These are phyloP conservation scores for Cucurbita ficifolia DNA, from an alignment of 306 rosid genomes.

Conservation along the genomic window DNA sequence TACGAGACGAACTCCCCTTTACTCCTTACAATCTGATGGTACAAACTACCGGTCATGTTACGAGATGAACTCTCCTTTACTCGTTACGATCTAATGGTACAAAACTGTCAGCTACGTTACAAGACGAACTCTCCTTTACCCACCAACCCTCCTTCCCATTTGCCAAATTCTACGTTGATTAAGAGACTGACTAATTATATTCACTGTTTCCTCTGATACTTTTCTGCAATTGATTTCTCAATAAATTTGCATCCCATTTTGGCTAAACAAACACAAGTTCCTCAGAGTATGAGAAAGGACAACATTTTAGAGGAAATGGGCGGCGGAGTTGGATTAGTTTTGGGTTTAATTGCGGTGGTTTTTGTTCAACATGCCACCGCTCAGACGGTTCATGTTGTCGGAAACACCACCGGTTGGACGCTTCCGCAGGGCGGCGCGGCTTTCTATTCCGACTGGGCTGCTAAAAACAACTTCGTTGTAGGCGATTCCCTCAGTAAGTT, in stretches of 20 bases:
- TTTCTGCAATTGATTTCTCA: background rate
- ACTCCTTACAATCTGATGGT: no score
- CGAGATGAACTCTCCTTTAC: no score
- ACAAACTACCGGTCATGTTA: no score
- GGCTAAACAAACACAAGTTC: background rate
- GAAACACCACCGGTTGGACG: slow-evolving; percentile 20
- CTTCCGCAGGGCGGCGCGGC: background rate
- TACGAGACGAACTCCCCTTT: no score
- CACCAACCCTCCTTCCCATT: background rate
- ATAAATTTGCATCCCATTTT: background rate
- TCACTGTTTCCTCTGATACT: no score
- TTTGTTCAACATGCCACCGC: slow-evolving; percentile 7
- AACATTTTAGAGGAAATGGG: background rate
- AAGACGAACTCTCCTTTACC: no score
- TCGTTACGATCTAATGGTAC: no score
- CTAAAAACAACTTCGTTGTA: background rate
- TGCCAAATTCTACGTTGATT: background rate
- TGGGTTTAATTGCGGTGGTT: slow-evolving; percentile 1
- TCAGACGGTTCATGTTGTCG: slow-evolving; percentile 23
- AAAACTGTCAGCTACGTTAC: no score
- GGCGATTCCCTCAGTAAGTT: slow-evolving; percentile 21
- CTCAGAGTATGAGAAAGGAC: background rate
- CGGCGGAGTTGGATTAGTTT: background rate
- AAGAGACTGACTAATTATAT: no score
- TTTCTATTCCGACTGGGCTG: slow-evolving; percentile 23